Evolutionary conservation across 1,139 yeast species (phyloP).

Genomic region (Candida dubliniensis): DNA sequence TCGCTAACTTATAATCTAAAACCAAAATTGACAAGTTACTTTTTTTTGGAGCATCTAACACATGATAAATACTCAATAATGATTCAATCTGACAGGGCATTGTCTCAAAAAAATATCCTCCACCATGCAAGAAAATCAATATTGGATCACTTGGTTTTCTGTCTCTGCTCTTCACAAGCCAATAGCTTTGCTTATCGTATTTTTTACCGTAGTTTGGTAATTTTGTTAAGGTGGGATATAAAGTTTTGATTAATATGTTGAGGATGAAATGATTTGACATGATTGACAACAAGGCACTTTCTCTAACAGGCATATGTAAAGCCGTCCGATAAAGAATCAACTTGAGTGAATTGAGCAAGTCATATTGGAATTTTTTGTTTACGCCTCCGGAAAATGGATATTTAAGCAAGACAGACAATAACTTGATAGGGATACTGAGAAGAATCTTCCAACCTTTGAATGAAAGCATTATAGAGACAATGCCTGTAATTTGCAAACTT

Average conservation of each 20-base stretch:
- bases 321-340: constrained; percentile 10
- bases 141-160: constrained; percentile 30
- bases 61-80: constrained; percentile 29
- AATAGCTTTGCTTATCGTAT: constrained; percentile 34
- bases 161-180: constrained; percentile 36
- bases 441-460: constrained; percentile 8
- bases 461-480: constrained; percentile 8
- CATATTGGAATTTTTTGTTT: constrained; percentile 7
- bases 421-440: constrained; percentile 10
- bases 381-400: constrained; percentile 16
- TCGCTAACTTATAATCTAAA: constrained; percentile 41
- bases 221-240: constrained; percentile 9
- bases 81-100: constrained; percentile 34
- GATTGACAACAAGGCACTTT: constrained; percentile 6
- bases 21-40: constrained; percentile 30
- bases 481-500: not conserved
- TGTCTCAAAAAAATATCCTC: constrained; percentile 42
- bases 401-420: constrained; percentile 8
- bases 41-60: constrained; percentile 28
- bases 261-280: constrained; percentile 6
- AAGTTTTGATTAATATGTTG: constrained; percentile 7
- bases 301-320: constrained; percentile 12
- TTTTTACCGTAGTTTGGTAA: constrained; percentile 35
- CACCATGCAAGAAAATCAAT: constrained; percentile 43
- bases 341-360: constrained; percentile 11